Evolutionary conservation across 2,329 filamentous ascomycete species (phyloP).

Genomic region (Colletotrichum falcatum): DNA sequence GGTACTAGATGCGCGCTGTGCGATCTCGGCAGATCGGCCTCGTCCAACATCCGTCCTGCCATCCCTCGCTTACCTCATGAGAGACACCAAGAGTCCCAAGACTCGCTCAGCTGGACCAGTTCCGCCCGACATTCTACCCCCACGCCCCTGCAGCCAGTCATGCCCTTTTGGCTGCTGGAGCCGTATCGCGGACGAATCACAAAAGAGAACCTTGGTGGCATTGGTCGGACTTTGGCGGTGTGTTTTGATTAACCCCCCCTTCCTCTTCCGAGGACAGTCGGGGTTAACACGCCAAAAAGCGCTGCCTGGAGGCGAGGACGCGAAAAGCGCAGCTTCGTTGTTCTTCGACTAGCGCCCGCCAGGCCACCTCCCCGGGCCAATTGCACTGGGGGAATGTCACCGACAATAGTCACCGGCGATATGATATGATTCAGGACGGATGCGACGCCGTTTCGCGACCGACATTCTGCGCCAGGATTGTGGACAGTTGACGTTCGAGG

Average conservation of each 20-base stretch:
- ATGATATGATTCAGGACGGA: not conserved
- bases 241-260: slow-evolving; percentile 25
- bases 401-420: not conserved
- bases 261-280: slow-evolving; percentile 6
- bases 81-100: not conserved
- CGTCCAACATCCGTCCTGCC: slow-evolving; percentile 24
- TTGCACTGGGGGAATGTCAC: slow-evolving; percentile 1
- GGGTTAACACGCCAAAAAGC: slow-evolving; percentile 24
- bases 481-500: not conserved
- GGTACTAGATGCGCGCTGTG: slow-evolving; percentile 21
- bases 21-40: slow-evolving; percentile 40
- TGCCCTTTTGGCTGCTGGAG: slow-evolving; percentile 11
- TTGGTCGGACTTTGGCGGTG: slow-evolving; percentile 37
- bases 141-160: slow-evolving; percentile 14
- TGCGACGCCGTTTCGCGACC: not conserved
- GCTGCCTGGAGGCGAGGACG: slow-evolving; percentile 30
- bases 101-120: slow-evolving; percentile 5
- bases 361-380: slow-evolving; percentile 8
- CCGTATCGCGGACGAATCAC: slow-evolving; percentile 35
- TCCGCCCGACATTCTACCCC: slow-evolving; percentile 26
- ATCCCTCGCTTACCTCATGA: slow-evolving; percentile 36
- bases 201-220: slow-evolving; percentile 1
- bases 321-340: slow-evolving; percentile 21
- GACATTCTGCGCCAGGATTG: not conserved
- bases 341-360: slow-evolving; percentile 8